Conservation (phyloP, 2,329 filamentous ascomycete species). For the Penicillium sp. region DNA sequence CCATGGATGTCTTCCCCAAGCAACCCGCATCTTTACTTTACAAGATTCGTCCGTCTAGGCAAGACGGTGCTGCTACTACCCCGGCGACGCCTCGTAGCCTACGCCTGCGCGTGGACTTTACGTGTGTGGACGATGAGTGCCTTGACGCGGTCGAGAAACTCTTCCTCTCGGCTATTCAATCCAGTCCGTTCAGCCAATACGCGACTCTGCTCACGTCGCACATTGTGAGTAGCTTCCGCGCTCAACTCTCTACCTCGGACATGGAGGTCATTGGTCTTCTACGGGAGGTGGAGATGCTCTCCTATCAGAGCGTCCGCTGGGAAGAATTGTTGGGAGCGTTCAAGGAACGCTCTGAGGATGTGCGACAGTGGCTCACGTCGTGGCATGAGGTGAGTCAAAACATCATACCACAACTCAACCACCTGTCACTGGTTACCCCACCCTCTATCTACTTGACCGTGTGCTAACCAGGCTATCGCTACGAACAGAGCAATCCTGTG, state of each 20-base stretch:
- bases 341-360: conserved; percentile 44
- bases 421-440: not conserved
- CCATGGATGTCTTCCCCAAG: conserved; percentile 70
- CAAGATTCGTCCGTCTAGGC: conserved; percentile 59
- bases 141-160: conserved; percentile 47
- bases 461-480: conserved; percentile 10
- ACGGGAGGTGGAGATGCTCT: conserved; percentile 53
- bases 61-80: conserved; percentile 8
- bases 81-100: conserved; percentile 35
- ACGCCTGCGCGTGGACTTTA: conserved; percentile 72
- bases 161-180: conserved; percentile 51
- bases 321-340: conserved; percentile 53
- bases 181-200: conserved; percentile 50
- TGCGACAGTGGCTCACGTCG: conserved; percentile 54
- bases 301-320: conserved; percentile 58
- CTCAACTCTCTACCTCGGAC: conserved; percentile 49
- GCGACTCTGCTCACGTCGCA: conserved; percentile 55
- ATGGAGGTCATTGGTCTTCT: conserved; percentile 58
- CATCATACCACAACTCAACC: not conserved
- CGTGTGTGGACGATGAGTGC: conserved; percentile 74
- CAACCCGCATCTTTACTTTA: conserved; percentile 82
- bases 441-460: conserved; percentile 2
- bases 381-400: conserved; percentile 58
- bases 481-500: conserved; percentile 34
- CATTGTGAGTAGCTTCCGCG: conserved; percentile 50